Evolutionary conservation across 805 yeast genomes (phyloP).

Genomic region (Candida boidinii): DNA sequence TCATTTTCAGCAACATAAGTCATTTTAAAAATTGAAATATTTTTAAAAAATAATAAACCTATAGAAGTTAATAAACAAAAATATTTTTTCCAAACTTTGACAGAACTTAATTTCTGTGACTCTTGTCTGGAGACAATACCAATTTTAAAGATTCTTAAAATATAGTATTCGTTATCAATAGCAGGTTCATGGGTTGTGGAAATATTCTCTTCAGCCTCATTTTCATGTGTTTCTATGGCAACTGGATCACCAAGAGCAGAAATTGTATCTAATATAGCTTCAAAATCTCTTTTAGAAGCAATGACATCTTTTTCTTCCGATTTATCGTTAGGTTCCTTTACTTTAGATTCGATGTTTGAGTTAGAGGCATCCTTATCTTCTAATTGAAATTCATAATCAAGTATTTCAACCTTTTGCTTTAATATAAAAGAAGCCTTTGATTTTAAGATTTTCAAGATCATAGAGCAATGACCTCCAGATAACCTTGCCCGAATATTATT

Average conservation of each 20-base stretch:
- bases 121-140: slow-evolving; percentile 34
- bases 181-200: not conserved
- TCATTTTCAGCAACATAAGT: slow-evolving; percentile 8
- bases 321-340: no score
- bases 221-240: no score
- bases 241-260: no score
- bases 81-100: slow-evolving; percentile 33
- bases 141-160: slow-evolving; percentile 30
- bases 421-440: slow-evolving; percentile 17
- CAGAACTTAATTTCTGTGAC: slow-evolving; percentile 17
- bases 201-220: not conserved
- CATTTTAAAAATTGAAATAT: slow-evolving; percentile 26
- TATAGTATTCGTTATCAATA: slow-evolving; percentile 10
- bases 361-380: not conserved
- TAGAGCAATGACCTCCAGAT: slow-evolving; percentile 10
- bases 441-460: slow-evolving; percentile 18
- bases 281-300: not conserved
- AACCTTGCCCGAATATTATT: slow-evolving; percentile 9
- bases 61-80: slow-evolving; percentile 41
- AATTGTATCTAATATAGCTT: not conserved
- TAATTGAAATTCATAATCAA: slow-evolving; percentile 5
- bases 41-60: slow-evolving; percentile 39
- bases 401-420: slow-evolving; percentile 7
- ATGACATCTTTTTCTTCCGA: no score
- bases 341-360: no score